Base-by-base conservation (phyloP, 768 basidiomycete genomes). In the Obba rivulosa region DNA sequence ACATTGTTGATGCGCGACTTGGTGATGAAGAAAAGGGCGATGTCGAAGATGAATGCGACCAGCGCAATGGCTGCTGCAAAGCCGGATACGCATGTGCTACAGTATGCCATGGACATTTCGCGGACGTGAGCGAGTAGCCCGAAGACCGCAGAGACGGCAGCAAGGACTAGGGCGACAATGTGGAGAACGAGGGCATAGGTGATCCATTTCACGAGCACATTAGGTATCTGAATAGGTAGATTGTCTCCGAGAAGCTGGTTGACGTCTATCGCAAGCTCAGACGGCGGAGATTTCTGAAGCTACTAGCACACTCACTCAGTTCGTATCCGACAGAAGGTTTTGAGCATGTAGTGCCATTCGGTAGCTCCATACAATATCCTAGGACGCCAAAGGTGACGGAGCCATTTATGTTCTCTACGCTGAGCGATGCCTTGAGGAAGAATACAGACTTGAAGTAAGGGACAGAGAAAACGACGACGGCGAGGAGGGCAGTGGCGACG, bases 181-280 rank as follows among this genome's bases (percentile, higher is more conserved):
- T 98, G 94, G 14, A 98, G 77, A 54, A 97, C 81, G 55, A 99
- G 82, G 20, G 83, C 84, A 60, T 95, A 95, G 9, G 96, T 98
- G 62, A 97, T 72, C 91, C 94, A 97, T 71, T 96, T 95, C 52
- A 93, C 87, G 43, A 83, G 77, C 5, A 91, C 79, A 48, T 81
- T 71, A 1, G 93, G 92, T 43, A 97, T 89, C 56, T 90, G 65
- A 31, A 94, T 67, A 22, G 72, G 58, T 2, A 78, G 69, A 3
- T 74, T 66, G 63, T 90, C 76, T 5, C 85, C 89, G 25, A 96
- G 80, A 2, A 97, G 75, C 34, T 72, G 62, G 59, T 93, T 91
- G 56, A 94, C 80, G 58, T 97, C 92, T 94, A 51, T 21, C 17
- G n/a, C 13, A 16, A 37, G 9, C 22, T n/a, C 36, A 31, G n/a